These are phyloP conservation scores for Boletus sp. DNA, from an alignment of 768 basidiomycete genomes.

Conservation along the genomic window DNA sequence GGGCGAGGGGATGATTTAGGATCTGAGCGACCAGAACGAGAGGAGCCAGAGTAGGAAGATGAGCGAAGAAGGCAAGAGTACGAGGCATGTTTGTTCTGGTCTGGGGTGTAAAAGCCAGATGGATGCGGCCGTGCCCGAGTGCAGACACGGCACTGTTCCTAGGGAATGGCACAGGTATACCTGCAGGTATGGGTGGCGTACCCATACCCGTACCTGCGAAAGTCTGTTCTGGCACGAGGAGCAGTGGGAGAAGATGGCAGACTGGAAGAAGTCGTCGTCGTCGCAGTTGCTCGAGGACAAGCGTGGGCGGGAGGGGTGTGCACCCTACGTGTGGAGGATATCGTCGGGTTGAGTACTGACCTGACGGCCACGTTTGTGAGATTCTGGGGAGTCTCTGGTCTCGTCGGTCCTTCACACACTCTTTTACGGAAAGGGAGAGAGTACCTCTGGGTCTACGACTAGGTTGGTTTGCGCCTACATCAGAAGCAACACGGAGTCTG, in stretches of 20 bases:
- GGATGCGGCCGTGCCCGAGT: constrained; percentile 6
- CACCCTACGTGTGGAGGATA: constrained; percentile 34
- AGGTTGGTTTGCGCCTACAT: too few species aligned
- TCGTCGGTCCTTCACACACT: too few species aligned
- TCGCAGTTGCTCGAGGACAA: constrained; percentile 24
- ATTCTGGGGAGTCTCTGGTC: too few species aligned
- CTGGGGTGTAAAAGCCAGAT: constrained; percentile 33
- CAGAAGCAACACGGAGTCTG: too few species aligned
- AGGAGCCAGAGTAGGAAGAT: constrained; percentile 28
- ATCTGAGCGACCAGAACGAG: constrained; percentile 24
- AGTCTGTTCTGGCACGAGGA: constrained; percentile 21
- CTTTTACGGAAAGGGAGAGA: too few species aligned
- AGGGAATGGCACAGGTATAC: too few species aligned
- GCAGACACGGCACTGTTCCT: constrained; percentile 22
- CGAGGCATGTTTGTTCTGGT: constrained; percentile 27
- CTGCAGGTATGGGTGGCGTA: too few species aligned
- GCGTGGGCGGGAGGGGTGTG: constrained; percentile 23
- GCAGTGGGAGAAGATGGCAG: constrained; percentile 27
- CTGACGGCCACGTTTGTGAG: too few species aligned
- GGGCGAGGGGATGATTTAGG: constrained; percentile 14
- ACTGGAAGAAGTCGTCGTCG: constrained; percentile 27
- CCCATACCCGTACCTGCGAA: too few species aligned
- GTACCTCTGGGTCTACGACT: too few species aligned
- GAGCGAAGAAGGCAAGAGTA: constrained; percentile 27
- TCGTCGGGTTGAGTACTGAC: constrained; percentile 23